Percentiles rank a stretch among this genome's conserved stretches.
phyloP scores from a whole-genome alignment of 306 rosid species.

The Gastrolobium villosum region DNA sequence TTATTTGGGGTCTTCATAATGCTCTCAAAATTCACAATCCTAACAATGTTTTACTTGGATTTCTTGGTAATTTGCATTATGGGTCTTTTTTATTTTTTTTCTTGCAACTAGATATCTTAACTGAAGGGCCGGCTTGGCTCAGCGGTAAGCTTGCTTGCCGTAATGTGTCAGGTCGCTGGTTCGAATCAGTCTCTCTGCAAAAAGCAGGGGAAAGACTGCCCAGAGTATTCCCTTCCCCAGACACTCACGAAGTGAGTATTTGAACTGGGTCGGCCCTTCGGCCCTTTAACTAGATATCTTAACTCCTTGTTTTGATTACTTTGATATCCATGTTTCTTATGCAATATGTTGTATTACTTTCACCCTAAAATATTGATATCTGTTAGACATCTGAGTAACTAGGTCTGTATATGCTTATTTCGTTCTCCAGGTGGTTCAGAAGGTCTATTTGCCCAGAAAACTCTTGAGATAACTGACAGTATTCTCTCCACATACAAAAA shows the following conservation, averaged over 20 bases:
- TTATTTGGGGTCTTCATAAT: conserved; percentile 86
- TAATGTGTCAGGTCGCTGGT: too few relatives aligned
- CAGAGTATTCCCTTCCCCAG: too few relatives aligned
- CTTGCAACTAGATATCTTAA: background rate
- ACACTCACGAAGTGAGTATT: too few relatives aligned
- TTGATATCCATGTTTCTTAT: conserved; percentile 24
- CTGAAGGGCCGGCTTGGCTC: too few relatives aligned
- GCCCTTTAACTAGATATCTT: too few relatives aligned
- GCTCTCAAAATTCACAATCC: conserved; percentile 91
- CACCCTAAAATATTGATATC: background rate
- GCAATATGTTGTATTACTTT: background rate
- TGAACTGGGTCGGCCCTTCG: too few relatives aligned
- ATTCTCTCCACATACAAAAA: conserved; percentile 89
- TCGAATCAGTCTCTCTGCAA: too few relatives aligned
- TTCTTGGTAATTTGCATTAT: conserved; percentile 70
- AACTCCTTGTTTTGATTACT: conserved; percentile 15
- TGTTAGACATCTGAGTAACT: conserved; percentile 22
- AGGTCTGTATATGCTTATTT: conserved; percentile 28
- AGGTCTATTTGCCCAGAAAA: conserved; percentile 92
- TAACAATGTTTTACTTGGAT: conserved; percentile 81
- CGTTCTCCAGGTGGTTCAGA: conserved; percentile 89
- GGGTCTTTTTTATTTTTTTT: background rate
- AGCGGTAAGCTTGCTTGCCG: too few relatives aligned
- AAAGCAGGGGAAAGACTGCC: too few relatives aligned
- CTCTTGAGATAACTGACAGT: conserved; percentile 83